phyloP scores from a whole-genome alignment of 2,329 filamentous ascomycete genomes.

The Keithomyces neogunnii region DNA sequence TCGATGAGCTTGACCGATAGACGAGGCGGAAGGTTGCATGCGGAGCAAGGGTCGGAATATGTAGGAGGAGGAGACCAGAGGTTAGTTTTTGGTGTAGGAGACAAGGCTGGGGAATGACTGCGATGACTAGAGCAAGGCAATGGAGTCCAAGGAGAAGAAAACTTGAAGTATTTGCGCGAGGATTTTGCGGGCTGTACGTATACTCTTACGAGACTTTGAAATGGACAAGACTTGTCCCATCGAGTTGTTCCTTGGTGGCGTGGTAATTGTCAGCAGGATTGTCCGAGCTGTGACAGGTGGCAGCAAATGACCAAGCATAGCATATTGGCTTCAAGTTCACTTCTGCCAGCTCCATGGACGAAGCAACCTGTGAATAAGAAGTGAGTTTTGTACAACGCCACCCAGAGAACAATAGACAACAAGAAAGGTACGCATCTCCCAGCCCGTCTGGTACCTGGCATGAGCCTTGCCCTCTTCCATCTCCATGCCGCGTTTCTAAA shows the following conservation, averaged over 20 bases:
- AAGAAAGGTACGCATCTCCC: background rate
- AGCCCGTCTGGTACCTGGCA: background rate
- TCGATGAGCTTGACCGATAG: conserved; percentile 67
- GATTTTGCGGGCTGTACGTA: too few species aligned
- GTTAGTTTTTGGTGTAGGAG: background rate
- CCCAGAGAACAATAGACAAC: background rate
- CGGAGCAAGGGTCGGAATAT: conserved; percentile 16
- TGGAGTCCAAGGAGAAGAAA: background rate
- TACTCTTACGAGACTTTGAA: too few species aligned
- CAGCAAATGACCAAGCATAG: background rate
- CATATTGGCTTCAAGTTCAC: background rate
- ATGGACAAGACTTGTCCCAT: too few species aligned
- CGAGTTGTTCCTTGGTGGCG: background rate
- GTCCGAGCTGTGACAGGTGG: background rate
- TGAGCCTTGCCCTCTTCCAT: background rate
- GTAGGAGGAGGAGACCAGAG: conserved; percentile 19
- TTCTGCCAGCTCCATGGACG: background rate
- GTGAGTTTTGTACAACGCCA: background rate
- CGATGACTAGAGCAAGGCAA: background rate
- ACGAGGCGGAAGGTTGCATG: conserved; percentile 25
- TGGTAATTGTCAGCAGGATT: background rate
- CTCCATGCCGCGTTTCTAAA: background rate
- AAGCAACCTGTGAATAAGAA: background rate
- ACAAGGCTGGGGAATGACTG: background rate
- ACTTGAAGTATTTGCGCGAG: background rate